Conservation (phyloP, 192 early-diverging fungal genomes). For the Chytriomyces sp. region DNA sequence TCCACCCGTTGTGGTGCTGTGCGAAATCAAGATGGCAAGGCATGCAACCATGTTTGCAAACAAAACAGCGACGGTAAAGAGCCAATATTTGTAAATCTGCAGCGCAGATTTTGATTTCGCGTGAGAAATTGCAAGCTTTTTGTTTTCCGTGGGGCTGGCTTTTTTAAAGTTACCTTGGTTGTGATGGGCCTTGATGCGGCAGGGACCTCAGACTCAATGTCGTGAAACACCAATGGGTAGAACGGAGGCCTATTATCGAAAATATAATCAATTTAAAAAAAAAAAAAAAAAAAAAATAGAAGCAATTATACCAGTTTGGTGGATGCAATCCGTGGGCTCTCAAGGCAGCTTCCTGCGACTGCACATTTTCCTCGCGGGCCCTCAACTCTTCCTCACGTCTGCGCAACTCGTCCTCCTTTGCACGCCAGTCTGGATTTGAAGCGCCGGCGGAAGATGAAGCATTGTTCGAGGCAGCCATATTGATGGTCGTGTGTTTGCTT, state of each 20-base stretch:
- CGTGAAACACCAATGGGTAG: slow-evolving; percentile 81
- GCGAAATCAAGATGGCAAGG: slow-evolving; percentile 73
- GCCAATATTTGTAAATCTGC: slow-evolving; percentile 76
- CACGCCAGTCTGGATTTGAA: slow-evolving; percentile 42
- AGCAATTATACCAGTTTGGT: slow-evolving; percentile 60
- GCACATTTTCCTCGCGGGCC: slow-evolving; percentile 72
- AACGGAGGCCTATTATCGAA: slow-evolving; percentile 64
- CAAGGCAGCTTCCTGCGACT: slow-evolving; percentile 66
- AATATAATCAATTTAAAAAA: slow-evolving; percentile 55
- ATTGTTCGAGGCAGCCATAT: not conserved
- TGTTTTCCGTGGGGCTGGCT: not conserved
- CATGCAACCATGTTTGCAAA: slow-evolving; percentile 80
- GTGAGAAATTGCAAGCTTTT: not conserved
- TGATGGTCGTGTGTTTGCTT: not conserved
- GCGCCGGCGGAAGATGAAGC: slow-evolving; percentile 1
- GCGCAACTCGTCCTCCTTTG: slow-evolving; percentile 73
- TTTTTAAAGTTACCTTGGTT: slow-evolving; percentile 9
- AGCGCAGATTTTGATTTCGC: not conserved
- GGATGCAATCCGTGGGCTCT: slow-evolving; percentile 63
- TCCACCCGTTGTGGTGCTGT: slow-evolving; percentile 50
- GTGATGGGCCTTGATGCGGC: not conserved
- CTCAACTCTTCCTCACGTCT: slow-evolving; percentile 78
- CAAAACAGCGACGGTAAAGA: slow-evolving; percentile 71
- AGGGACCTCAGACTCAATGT: slow-evolving; percentile 60
- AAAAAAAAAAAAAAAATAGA: slow-evolving; percentile 24